These are phyloP conservation scores for Spirogloea muscicola DNA, from an alignment of 139 green algal genomes.

Conservation along the genomic window DNA sequence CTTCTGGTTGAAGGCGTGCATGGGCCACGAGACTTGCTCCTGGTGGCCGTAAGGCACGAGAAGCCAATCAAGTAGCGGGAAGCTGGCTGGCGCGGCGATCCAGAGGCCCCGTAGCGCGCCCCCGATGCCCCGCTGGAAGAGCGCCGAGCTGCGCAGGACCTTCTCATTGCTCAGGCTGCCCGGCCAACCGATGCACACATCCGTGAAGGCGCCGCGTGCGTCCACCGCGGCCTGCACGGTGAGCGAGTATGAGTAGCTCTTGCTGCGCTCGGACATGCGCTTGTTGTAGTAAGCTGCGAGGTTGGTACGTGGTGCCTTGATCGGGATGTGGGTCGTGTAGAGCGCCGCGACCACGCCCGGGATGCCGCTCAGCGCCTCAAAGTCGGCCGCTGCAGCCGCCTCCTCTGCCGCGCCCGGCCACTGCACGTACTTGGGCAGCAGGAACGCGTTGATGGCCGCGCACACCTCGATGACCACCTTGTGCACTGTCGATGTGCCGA, in stretches of 20 bases:
- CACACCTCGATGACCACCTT: constrained; percentile 21
- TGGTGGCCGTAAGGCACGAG: constrained; percentile 19
- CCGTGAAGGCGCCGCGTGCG: constrained; percentile 17
- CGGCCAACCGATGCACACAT: constrained; percentile 36
- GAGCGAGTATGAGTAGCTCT: constrained; percentile 20
- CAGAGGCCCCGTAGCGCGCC: background rate
- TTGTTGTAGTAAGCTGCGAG: constrained; percentile 31
- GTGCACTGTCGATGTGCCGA: constrained; percentile 26
- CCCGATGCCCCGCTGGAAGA: constrained; percentile 13
- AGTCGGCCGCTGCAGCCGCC: background rate
- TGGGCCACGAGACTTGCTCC: constrained; percentile 8
- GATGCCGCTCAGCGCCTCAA: constrained; percentile 8
- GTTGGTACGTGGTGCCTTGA: constrained; percentile 1
- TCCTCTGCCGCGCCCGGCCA: too few relatives aligned
- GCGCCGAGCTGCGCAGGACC: constrained; percentile 29
- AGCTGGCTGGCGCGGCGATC: background rate
- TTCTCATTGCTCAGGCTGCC: constrained; percentile 18
- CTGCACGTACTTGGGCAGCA: constrained; percentile 30
- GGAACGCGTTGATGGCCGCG: constrained; percentile 18
- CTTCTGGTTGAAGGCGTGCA: constrained; percentile 24
- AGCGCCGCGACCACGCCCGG: constrained; percentile 18
- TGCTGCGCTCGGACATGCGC: constrained; percentile 14
- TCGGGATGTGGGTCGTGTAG: constrained; percentile 39
- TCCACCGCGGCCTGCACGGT: constrained; percentile 22
- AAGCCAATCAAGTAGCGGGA: constrained; percentile 27